Percentiles rank a stretch among this genome's conserved stretches.
phyloP scores from a whole-genome alignment of 257 asterid species.

The Verbena officinalis region DNA sequence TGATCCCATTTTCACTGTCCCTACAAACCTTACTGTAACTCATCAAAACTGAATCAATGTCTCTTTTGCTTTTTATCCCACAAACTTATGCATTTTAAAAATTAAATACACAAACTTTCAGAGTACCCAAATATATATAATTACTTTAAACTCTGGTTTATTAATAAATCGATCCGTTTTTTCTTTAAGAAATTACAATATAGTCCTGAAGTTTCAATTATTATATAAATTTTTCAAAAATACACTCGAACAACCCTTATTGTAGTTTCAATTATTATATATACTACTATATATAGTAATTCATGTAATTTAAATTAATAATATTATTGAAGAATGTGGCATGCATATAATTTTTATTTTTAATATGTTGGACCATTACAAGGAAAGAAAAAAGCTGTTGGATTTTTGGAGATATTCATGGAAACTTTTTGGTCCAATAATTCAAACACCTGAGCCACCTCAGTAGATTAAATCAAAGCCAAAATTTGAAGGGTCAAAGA shows the following conservation, averaged over 20 bases:
- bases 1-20: slow-evolving; percentile 48
- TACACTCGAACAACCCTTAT: too few relatives aligned
- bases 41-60: slow-evolving; percentile 41
- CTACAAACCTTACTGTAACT: slow-evolving; percentile 39
- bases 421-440: slow-evolving; percentile 48
- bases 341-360: background rate
- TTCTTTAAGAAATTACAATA: too few relatives aligned
- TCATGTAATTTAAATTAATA: too few relatives aligned
- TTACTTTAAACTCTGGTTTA: too few relatives aligned
- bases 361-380: slow-evolving; percentile 30
- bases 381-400: slow-evolving; percentile 28
- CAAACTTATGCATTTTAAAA: slow-evolving; percentile 11
- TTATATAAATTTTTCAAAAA: too few relatives aligned
- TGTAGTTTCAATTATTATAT: too few relatives aligned
- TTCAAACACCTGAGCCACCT: slow-evolving; percentile 42
- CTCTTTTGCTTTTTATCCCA: slow-evolving; percentile 32
- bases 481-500: slow-evolving; percentile 33
- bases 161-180: too few relatives aligned
- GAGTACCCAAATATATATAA: too few relatives aligned
- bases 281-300: too few relatives aligned
- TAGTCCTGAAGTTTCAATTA: too few relatives aligned
- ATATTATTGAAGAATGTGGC: background rate
- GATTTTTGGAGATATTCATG: slow-evolving; percentile 30
- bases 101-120: too few relatives aligned
- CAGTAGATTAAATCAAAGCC: slow-evolving; percentile 39